phyloP scores from a whole-genome alignment of 2,329 filamentous ascomycete genomes.

The Fusarium sp. region DNA sequence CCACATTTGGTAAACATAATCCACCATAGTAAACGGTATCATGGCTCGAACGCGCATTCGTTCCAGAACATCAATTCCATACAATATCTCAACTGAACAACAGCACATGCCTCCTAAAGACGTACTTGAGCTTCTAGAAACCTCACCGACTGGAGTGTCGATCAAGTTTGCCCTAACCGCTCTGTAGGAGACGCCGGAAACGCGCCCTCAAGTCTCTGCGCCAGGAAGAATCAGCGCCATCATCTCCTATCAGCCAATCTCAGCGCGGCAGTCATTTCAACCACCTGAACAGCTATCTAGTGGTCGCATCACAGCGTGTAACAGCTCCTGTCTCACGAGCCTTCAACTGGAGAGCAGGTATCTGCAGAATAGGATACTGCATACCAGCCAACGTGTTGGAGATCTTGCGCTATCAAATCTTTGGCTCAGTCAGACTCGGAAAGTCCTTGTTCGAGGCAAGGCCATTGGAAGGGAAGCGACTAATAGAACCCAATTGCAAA shows the following conservation, averaged over 20 bases:
- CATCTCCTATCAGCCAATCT: constrained; percentile 39
- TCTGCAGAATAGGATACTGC: not conserved
- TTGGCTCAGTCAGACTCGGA: constrained; percentile 16
- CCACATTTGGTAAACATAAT: not conserved
- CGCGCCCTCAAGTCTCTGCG: constrained; percentile 20
- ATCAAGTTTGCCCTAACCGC: not conserved
- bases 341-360: not conserved
- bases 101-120: constrained; percentile 6
- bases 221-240: constrained; percentile 21
- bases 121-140: constrained; percentile 1
- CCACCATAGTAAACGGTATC: constrained; percentile 24
- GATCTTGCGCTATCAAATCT: constrained; percentile 9
- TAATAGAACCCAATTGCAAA: not conserved
- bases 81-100: constrained; percentile 30
- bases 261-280: constrained; percentile 19
- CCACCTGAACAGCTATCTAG: constrained; percentile 16
- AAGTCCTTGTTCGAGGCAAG: constrained; percentile 1
- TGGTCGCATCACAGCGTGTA: constrained; percentile 27
- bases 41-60: constrained; percentile 36
- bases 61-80: constrained; percentile 34
- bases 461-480: too few relatives aligned
- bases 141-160: not conserved
- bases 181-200: not conserved
- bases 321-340: constrained; percentile 22
- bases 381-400: constrained; percentile 7